phyloP scores from a whole-genome alignment of 768 basidiomycete species.

The Termitomyces sp. region DNA sequence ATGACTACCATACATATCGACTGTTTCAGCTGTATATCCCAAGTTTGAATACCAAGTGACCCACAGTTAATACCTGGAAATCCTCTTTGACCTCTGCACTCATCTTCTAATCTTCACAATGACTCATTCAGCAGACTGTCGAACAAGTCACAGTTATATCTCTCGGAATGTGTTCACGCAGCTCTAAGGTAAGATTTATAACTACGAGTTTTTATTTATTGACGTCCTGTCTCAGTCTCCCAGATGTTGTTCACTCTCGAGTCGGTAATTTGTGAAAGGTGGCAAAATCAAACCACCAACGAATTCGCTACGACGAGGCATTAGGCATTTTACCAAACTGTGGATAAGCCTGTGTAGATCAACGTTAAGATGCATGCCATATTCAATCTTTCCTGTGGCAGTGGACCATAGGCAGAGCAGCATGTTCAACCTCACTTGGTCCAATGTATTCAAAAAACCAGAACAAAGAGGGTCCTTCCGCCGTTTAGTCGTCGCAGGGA shows the following conservation, averaged over 20 bases:
- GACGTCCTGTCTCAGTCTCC: slow-evolving; percentile 2
- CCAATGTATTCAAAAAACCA: slow-evolving; percentile 5
- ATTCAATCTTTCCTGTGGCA: slow-evolving; percentile 43
- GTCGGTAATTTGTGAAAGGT: slow-evolving; percentile 36
- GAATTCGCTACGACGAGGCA: slow-evolving; percentile 47
- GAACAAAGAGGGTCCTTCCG: not conserved
- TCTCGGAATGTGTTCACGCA: not conserved
- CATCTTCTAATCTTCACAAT: not conserved
- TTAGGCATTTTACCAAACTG: slow-evolving; percentile 24
- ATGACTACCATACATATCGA: not conserved
- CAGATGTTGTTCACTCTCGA: slow-evolving; percentile 7
- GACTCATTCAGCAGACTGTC: not conserved
- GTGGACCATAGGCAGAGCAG: slow-evolving; percentile 47
- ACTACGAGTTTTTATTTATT: not conserved
- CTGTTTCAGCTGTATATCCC: not conserved
- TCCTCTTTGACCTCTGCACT: not conserved
- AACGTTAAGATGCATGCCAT: slow-evolving; percentile 61
- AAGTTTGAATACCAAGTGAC: not conserved
- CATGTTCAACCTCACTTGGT: slow-evolving; percentile 36
- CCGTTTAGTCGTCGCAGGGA: not conserved
- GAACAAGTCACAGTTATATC: slow-evolving; percentile 5
- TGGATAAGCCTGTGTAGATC: slow-evolving; percentile 37
- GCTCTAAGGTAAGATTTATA: not conserved
- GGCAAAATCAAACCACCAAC: slow-evolving; percentile 55
- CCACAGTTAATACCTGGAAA: not conserved